Evolutionary conservation across 345 rosid genomes (phyloP), one percentile per base, ranked within the genome.

Genomic region (Lepidium africanum): DNA sequence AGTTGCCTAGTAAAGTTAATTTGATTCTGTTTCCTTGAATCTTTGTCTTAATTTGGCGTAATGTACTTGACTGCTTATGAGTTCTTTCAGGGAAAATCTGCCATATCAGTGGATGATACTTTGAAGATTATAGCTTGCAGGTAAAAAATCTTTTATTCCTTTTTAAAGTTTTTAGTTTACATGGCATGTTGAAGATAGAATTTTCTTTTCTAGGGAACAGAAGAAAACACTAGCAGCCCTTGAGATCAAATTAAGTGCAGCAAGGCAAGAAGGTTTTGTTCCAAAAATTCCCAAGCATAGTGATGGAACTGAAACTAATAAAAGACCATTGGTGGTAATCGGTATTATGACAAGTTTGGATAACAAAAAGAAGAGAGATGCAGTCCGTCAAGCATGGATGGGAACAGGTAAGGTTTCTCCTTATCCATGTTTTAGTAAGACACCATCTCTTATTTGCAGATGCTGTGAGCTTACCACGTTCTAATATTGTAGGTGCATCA

Each of bases 381-480:
- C 96, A 7, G 81, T 89, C 37, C 87, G 97, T 10, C 87, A 87
- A 81, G 91, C 99, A 42, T 91, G 97, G 99, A 86, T 89, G 93
- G 95, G 91, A 64, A 82, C 79, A 5, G 94, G 94, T 87, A 82
- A 5, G 64, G 35, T 41, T 42, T 5, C 56, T 57, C 46, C 10
- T 55, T 51, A 7, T 55, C 39, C 51, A 16, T 54, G 12, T 27
- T 49, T 70, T 32, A 23, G 51, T 39, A 10, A 42, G 50, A 45
- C 45, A 39, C 52, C 47, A 12, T 69, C 41, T 62, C 33, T 72
- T 33, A 15, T 54, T 17, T 59, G 56, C 45, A 27, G 2, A 7
- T 23, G 48, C 33, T 30, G 33, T 23, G 68, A 68, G 74, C 65
- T 30, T 62, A 32, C 15, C 4, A 11, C 3, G 32, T 39, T 14